Evolutionary conservation across 108 stramenopile species (phyloP).

Genomic region (Pseudonitzschia multiseries): DNA sequence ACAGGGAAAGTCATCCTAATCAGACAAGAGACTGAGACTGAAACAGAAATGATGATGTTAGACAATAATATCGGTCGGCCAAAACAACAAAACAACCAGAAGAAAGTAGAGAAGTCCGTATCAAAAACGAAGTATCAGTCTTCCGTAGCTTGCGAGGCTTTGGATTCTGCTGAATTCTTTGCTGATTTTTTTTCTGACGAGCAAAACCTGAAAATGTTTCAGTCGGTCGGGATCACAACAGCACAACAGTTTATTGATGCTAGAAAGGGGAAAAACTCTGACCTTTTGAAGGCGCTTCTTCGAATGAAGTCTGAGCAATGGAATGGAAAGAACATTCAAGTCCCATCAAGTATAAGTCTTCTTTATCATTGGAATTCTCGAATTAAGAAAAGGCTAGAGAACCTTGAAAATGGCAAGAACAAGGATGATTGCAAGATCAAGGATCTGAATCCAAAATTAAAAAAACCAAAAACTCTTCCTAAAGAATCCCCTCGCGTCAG

Average conservation of each 20-base stretch:
- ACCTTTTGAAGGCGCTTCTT: slow-evolving; percentile 18
- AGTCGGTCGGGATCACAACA: slow-evolving; percentile 34
- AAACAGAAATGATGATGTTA: neutral
- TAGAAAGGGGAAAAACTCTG: slow-evolving; percentile 17
- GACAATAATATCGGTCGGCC: neutral
- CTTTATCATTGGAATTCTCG: slow-evolving; percentile 22
- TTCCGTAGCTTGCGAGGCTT: slow-evolving; percentile 1
- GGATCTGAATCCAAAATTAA: neutral
- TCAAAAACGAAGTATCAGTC: neutral
- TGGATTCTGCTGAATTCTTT: slow-evolving; percentile 12
- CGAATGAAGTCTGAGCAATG: slow-evolving; percentile 7
- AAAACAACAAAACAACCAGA: slow-evolving; percentile 2
- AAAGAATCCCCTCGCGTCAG: neutral
- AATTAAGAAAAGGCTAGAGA: slow-evolving; percentile 17
- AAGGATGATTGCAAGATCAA: neutral
- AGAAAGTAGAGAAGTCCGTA: neutral
- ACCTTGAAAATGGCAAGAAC: slow-evolving; percentile 8
- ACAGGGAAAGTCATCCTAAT: slow-evolving; percentile 10
- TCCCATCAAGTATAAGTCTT: slow-evolving; percentile 18
- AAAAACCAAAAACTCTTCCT: neutral
- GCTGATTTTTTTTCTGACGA: slow-evolving; percentile 14
- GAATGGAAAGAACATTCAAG: neutral
- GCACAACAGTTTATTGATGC: slow-evolving; percentile 42
- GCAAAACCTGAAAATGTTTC: slow-evolving; percentile 17
- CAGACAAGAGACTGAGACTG: neutral